A percentile compares a stretch with the other conserved stretches of the same genome.
phyloP scores from a whole-genome alignment of 495 filamentous ascomycete species.

The Baudoinia panamericana region DNA sequence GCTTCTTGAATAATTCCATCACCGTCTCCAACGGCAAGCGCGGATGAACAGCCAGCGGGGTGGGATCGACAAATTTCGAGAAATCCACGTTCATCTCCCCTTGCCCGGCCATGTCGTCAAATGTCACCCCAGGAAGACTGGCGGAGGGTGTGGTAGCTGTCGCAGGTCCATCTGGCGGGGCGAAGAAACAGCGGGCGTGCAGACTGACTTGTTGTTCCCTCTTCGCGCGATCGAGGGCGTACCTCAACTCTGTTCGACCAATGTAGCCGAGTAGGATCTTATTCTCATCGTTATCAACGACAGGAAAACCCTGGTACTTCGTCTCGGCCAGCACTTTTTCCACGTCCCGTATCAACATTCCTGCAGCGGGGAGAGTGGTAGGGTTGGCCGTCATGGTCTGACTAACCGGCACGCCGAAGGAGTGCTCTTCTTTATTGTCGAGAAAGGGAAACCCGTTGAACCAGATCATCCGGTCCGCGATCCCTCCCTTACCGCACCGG shows the following conservation, averaged over 20 bases:
- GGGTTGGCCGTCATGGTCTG: constrained; percentile 80
- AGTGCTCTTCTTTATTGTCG: constrained; percentile 96
- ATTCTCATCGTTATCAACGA: constrained; percentile 60
- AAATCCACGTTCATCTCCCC: constrained; percentile 58
- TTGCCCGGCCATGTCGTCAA: constrained; percentile 43
- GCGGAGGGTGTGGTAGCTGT: constrained; percentile 30
- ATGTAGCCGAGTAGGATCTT: constrained; percentile 82
- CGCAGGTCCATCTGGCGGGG: constrained; percentile 35
- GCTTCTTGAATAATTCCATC: constrained; percentile 98
- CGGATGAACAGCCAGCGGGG: constrained; percentile 82
- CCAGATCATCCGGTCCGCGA: constrained; percentile 98
- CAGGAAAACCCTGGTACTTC: constrained; percentile 88
- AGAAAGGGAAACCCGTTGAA: constrained; percentile 97
- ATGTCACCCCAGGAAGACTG: constrained; percentile 42
- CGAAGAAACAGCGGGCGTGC: constrained; percentile 66
- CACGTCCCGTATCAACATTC: constrained; percentile 58
- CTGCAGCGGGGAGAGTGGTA: constrained; percentile 57
- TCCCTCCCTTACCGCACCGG: constrained; percentile 85
- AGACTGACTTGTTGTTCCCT: constrained; percentile 57
- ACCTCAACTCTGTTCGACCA: constrained; percentile 82
- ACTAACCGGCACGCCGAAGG: constrained; percentile 89
- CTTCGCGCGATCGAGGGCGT: constrained; percentile 78
- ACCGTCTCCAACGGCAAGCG: constrained; percentile 88
- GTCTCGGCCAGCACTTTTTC: constrained; percentile 65
- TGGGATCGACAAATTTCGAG: constrained; percentile 75